Conservation (phyloP, 2,329 filamentous ascomycete species). For the Samsoniella hepiali region DNA sequence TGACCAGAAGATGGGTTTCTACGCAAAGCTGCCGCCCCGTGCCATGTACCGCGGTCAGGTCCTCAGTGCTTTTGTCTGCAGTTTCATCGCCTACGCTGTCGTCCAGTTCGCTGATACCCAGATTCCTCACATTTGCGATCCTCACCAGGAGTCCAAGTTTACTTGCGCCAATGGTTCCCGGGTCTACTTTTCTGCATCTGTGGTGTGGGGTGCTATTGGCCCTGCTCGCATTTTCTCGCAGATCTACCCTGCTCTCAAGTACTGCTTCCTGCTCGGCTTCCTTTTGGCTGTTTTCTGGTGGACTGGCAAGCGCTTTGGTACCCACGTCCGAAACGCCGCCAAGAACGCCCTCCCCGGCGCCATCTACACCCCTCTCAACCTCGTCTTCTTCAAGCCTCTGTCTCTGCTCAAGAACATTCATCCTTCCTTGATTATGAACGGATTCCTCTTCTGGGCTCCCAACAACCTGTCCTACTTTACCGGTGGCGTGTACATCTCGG, state of each 20-base stretch:
- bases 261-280: conserved; percentile 22
- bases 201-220: conserved; percentile 32
- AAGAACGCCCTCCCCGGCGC: conserved; percentile 12
- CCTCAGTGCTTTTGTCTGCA: conserved; percentile 40
- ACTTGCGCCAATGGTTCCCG: conserved; percentile 31
- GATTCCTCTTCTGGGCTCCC: conserved; percentile 41
- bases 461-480: conserved; percentile 43
- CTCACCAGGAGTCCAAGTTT: conserved; percentile 32
- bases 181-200: conserved; percentile 33
- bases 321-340: conserved; percentile 16
- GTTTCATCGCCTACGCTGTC: conserved; percentile 43
- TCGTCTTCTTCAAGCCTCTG: conserved; percentile 25
- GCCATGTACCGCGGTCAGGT: conserved; percentile 39
- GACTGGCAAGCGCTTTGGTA: conserved; percentile 66
- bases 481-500: conserved; percentile 38
- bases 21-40: conserved; percentile 33
- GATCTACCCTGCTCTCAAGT: conserved; percentile 16
- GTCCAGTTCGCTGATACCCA: conserved; percentile 34
- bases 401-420: conserved; percentile 37
- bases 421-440: conserved; percentile 40
- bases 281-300: conserved; percentile 36
- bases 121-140: conserved; percentile 32
- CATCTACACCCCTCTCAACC: conserved; percentile 21
- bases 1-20: conserved; percentile 34
- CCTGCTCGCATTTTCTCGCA: conserved; percentile 36